phyloP scores from a whole-genome alignment of 495 filamentous ascomycete genomes.

The Bombardia bombarda region DNA sequence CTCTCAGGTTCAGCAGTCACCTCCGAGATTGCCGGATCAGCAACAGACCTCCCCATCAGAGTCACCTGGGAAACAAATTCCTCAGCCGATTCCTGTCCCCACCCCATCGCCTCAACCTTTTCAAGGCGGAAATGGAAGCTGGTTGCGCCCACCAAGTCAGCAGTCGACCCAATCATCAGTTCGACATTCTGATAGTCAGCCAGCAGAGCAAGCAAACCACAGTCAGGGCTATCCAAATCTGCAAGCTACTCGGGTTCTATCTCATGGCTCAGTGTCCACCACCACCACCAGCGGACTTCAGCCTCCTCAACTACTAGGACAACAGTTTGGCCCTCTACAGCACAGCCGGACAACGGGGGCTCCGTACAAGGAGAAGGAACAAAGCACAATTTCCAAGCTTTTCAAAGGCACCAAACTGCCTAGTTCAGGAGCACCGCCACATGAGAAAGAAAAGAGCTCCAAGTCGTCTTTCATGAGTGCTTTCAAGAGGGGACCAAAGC shows the following conservation, averaged over 20 bases:
- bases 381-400: conserved; percentile 26
- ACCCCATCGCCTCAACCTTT: neutral
- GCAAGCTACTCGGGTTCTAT: neutral
- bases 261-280: neutral
- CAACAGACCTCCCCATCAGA: conserved; percentile 1
- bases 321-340: conserved; percentile 4
- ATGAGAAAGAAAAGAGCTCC: conserved; percentile 16
- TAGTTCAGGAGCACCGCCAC: neutral
- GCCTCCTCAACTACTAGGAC: conserved; percentile 4
- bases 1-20: neutral
- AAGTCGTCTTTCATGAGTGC: conserved; percentile 23
- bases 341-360: conserved; percentile 6
- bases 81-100: conserved; percentile 3
- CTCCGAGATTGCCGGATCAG: neutral
- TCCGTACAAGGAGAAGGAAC: conserved; percentile 17
- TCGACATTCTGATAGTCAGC: neutral
- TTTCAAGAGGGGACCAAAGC: conserved; percentile 24
- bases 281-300: neutral
- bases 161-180: neutral
- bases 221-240: neutral
- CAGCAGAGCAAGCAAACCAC: neutral
- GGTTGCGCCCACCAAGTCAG: conserved; percentile 1
- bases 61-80: neutral
- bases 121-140: too few species aligned
- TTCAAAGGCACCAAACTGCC: conserved; percentile 18